Evolutionary conservation across 805 yeast species (phyloP).

Genomic region (Sugiyamaella qingdaonensis): DNA sequence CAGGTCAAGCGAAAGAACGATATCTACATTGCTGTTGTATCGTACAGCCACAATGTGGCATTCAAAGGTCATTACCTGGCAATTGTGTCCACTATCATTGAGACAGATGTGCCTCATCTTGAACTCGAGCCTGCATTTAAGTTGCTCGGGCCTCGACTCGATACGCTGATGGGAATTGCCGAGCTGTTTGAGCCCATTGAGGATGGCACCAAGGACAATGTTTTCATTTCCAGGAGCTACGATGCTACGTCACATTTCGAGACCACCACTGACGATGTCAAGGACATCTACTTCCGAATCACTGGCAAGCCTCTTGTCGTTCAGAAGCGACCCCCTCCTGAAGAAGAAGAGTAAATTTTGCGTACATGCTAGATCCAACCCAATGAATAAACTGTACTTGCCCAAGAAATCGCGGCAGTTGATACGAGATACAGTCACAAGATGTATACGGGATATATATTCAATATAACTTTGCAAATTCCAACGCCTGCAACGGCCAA

Average conservation of each 20-base stretch:
- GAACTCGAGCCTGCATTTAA: conserved; percentile 94
- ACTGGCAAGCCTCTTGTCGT: conserved; percentile 89
- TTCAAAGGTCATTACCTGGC: conserved; percentile 88
- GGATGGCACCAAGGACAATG: conserved; percentile 75
- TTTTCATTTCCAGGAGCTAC: conserved; percentile 82
- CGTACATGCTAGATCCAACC: no score
- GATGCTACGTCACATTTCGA: conserved; percentile 96
- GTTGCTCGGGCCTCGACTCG: conserved; percentile 70
- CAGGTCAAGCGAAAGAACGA: conserved; percentile 91
- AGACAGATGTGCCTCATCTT: conserved; percentile 85
- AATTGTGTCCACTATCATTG: conserved; percentile 89
- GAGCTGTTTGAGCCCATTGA: conserved; percentile 82
- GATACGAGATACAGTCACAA: no score
- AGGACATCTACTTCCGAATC: conserved; percentile 86
- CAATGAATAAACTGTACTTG: no score
- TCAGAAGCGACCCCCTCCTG: conserved; percentile 66
- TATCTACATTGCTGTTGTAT: conserved; percentile 87
- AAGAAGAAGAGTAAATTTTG: conserved; percentile 36
- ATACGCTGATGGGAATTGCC: conserved; percentile 90
- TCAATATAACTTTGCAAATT: no score
- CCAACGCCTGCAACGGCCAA: no score
- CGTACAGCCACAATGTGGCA: conserved; percentile 84
- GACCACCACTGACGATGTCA: conserved; percentile 92
- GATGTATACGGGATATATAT: no score
- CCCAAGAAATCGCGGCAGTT: no score